Evolutionary conservation across 192 early-diverging fungal species (phyloP).

Genomic region (Pilaira anomala): DNA sequence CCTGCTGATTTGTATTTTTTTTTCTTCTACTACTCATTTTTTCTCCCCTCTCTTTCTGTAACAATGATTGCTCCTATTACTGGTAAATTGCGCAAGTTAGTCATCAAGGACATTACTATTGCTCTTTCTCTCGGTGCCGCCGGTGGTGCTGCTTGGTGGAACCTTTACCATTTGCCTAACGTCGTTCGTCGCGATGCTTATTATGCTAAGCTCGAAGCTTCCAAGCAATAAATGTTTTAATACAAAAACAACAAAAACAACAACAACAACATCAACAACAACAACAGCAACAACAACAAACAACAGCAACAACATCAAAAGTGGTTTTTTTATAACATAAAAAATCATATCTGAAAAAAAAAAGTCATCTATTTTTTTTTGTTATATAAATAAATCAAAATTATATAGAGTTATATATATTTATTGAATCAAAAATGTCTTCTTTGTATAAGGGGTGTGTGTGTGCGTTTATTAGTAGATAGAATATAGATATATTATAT

Average conservation of each 20-base stretch:
- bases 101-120: slow-evolving; percentile 41
- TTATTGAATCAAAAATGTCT: too few species aligned
- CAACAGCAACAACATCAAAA: too few species aligned
- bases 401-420: too few species aligned
- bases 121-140: slow-evolving; percentile 36
- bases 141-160: slow-evolving; percentile 47
- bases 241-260: neutral
- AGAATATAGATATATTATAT: too few species aligned
- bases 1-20: slow-evolving; percentile 2
- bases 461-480: too few species aligned
- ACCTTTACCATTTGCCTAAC: slow-evolving; percentile 35
- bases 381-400: too few species aligned
- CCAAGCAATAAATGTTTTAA: slow-evolving; percentile 25
- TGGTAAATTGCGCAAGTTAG: slow-evolving; percentile 41
- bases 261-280: neutral
- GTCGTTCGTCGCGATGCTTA: slow-evolving; percentile 37
- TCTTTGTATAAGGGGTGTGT: too few species aligned
- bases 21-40: neutral
- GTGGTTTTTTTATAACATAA: too few species aligned
- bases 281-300: too few species aligned
- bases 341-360: too few species aligned
- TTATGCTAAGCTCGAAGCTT: slow-evolving; percentile 44
- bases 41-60: neutral
- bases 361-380: too few species aligned
- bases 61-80: slow-evolving; percentile 48